Conservation (phyloP, 192 early-diverging fungal species). For the Podila epicladia region DNA sequence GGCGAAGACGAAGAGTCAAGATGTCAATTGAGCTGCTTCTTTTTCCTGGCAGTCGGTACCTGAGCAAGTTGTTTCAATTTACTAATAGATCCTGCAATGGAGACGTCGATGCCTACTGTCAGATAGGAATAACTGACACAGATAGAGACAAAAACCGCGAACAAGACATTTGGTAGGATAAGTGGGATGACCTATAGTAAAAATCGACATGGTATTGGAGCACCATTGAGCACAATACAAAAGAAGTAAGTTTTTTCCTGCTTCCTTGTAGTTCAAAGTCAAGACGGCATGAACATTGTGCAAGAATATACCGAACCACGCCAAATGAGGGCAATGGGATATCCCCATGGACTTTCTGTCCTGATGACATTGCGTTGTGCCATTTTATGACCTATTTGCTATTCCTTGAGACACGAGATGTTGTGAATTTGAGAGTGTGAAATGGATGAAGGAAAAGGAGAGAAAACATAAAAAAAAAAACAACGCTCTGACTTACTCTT, state of each 20-base stretch:
- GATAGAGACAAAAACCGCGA: conserved; percentile 30
- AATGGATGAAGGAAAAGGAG: too few relatives aligned
- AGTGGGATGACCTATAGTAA: conserved; percentile 39
- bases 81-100: conserved; percentile 47
- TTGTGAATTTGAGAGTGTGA: too few relatives aligned
- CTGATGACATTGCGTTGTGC: not conserved
- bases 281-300: not conserved
- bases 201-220: not conserved
- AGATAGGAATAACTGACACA: conserved; percentile 44
- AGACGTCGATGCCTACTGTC: conserved; percentile 29
- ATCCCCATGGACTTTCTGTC: conserved; percentile 48
- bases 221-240: too few relatives aligned
- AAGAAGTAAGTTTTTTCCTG: not conserved
- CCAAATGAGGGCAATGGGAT: conserved; percentile 48
- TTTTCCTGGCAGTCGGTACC: too few relatives aligned
- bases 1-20: not conserved
- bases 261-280: not conserved
- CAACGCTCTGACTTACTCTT: too few relatives aligned
- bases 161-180: conserved; percentile 45
- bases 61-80: conserved; percentile 1
- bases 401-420: not conserved
- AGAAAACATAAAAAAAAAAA: too few relatives aligned
- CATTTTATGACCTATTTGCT: not conserved
- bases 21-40: not conserved
- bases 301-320: conserved; percentile 40